Conservation (phyloP, 176 grass and related monocot species). For the Echinochloa phyllopogon region DNA sequence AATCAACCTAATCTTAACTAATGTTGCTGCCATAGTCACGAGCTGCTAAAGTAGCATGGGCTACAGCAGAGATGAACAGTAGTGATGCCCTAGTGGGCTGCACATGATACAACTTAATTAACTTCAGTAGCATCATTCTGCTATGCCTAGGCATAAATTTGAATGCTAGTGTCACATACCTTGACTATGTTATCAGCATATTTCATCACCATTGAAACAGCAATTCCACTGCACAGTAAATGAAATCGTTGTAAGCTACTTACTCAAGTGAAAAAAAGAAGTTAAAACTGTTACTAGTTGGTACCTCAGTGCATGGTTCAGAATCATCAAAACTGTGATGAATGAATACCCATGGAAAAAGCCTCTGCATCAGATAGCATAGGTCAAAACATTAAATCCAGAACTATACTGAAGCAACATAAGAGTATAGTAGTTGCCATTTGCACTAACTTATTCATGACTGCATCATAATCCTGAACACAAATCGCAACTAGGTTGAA, state of each 20-base stretch:
- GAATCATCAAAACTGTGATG: conserved; percentile 73
- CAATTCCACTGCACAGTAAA: conserved; percentile 64
- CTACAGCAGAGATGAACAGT: neutral
- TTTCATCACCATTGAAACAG: conserved; percentile 78
- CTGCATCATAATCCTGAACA: conserved; percentile 65
- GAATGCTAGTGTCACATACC: conserved; percentile 31
- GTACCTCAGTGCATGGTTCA: conserved; percentile 89
- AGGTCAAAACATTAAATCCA: conserved; percentile 17
- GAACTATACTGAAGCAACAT: neutral
- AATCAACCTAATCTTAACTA: neutral
- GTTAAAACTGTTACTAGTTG: neutral
- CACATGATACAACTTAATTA: neutral
- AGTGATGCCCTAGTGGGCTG: neutral
- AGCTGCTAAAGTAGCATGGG: neutral
- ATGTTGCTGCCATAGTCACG: neutral
- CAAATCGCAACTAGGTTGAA: conserved; percentile 80
- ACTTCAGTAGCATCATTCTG: neutral
- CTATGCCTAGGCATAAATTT: neutral
- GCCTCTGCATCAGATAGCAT: conserved; percentile 54
- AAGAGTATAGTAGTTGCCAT: conserved; percentile 5
- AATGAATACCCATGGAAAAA: conserved; percentile 84
- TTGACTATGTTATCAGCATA: conserved; percentile 72
- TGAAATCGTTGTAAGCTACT: conserved; percentile 21
- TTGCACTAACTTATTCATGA: conserved; percentile 67
- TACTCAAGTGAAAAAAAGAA: neutral